phyloP scores from a whole-genome alignment of 345 rosid species.

The Tarenaya hassleriana region DNA sequence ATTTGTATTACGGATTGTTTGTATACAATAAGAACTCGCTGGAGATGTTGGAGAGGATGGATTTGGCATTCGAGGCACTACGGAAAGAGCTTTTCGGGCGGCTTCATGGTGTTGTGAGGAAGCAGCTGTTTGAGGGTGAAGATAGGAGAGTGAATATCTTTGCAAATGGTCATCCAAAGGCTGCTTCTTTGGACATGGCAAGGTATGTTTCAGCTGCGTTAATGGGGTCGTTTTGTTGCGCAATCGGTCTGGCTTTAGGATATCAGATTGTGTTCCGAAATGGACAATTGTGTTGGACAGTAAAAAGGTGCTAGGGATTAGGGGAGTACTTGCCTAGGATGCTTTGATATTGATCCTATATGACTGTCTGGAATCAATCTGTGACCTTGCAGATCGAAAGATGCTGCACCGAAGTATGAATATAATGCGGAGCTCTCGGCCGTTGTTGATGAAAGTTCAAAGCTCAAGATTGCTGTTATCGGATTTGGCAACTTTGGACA shows the following conservation, averaged over 20 bases:
- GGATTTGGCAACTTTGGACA: slow-evolving; percentile 87
- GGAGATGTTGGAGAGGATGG: slow-evolving; percentile 65
- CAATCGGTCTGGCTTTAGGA: too few relatives aligned
- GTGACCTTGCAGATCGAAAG: slow-evolving; percentile 31
- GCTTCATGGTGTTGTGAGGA: slow-evolving; percentile 34
- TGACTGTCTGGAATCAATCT: neutral
- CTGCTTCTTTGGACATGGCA: slow-evolving; percentile 17
- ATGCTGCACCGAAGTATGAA: slow-evolving; percentile 25
- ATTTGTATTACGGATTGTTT: slow-evolving; percentile 74
- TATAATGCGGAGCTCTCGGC: slow-evolving; percentile 24
- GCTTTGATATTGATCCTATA: too few relatives aligned
- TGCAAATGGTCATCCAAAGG: slow-evolving; percentile 1
- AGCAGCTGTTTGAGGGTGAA: slow-evolving; percentile 34
- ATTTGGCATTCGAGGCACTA: slow-evolving; percentile 52
- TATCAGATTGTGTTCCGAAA: neutral
- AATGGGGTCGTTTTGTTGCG: too few relatives aligned
- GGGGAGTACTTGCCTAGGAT: too few relatives aligned
- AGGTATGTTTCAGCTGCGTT: neutral
- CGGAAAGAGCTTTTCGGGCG: slow-evolving; percentile 50
- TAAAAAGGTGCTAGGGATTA: too few relatives aligned
- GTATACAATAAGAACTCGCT: slow-evolving; percentile 52
- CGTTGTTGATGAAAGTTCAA: slow-evolving; percentile 30
- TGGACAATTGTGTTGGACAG: too few relatives aligned
- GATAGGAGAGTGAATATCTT: neutral
- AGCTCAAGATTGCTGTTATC: slow-evolving; percentile 62